Base-by-base conservation (phyloP, 1,139 yeast genomes). In the Scheffersomyces illinoinensis region DNA sequence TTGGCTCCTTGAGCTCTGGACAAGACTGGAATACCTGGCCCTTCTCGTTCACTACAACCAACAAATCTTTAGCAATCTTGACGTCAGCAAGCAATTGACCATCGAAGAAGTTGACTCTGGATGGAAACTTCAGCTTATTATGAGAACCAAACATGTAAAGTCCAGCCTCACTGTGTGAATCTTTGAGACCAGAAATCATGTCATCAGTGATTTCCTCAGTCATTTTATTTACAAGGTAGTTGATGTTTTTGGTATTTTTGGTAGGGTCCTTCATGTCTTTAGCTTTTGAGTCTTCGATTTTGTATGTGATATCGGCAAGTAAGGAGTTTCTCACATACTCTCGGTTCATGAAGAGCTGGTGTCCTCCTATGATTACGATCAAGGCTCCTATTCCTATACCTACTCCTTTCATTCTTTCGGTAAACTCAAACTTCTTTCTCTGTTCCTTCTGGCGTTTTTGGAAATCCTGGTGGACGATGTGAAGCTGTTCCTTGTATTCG, bases 11-110 rank as follows among this genome's bases (percentile, higher is more conserved):
- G 54, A 58, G 52, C 8, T 81, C 83, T 43, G 73, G 66, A 51
- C 85, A 84, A 89, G 93, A 90, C 68, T 89, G 91, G 59, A 85
- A 87, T 23, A 91, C 81, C 66, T 88, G 85, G n/a, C 98, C 98
- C 26, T 83, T 82, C 1, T 82, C 83, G 61, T 88, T 84, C 23
- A 96, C 87, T 1, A 87, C 87, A 3, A 86, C 90, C 26, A 88
- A 79, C 8, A 72, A 74, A 24, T 82, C 85, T 23, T 79, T 75
- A 1, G 73, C 68, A 19, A 91, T 67, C 48, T 78, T 76, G n/a
- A 92, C 85, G 67, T 87, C 90, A 53, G 83, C 78, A 53, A 93
- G 72, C 19, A 78, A 67, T 74, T 82, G 81, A 53, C 84, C 83
- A 66, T 93, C 92, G 66, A 93, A 92, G 65, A 79, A 83, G 1